phyloP scores from a whole-genome alignment of 75 land plant species.

The Pinus taeda region DNA sequence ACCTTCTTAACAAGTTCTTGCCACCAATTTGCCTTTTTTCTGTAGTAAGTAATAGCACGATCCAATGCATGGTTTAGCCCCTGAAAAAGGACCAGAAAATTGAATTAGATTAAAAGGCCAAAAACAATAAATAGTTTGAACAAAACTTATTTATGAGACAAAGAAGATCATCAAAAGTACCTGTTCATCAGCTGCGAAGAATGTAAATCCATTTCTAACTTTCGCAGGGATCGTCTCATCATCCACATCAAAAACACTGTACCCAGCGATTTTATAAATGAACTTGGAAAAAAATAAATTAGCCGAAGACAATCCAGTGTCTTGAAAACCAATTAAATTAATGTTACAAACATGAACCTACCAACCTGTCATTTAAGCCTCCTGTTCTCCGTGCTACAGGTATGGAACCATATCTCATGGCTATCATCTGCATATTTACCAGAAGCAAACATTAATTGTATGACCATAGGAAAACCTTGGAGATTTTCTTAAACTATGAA shows the following conservation, averaged over 20 bases:
- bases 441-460: not conserved
- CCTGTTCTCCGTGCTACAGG: conserved; percentile 93
- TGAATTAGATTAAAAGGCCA: conserved; percentile 6
- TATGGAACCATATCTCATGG: conserved; percentile 95
- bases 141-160: not conserved
- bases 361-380: conserved; percentile 91
- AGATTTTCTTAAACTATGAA: too few species aligned
- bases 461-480: too few species aligned
- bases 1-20: conserved; percentile 61
- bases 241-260: conserved; percentile 97
- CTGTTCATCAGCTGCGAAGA: conserved; percentile 68
- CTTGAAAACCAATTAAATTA: not conserved
- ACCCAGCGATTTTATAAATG: not conserved
- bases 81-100: conserved; percentile 25
- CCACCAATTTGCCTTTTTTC: conserved; percentile 54
- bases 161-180: conserved; percentile 18
- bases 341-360: not conserved
- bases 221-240: conserved; percentile 70
- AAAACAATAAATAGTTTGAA: not conserved
- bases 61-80: conserved; percentile 77
- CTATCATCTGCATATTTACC: conserved; percentile 79
- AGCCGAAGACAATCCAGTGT: not conserved
- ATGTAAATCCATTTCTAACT: conserved; percentile 82
- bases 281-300: not conserved
- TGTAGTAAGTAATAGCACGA: conserved; percentile 66